These are phyloP conservation scores for Singerocomus inundabilis DNA, from an alignment of 1,284 basidiomycete genomes.

Conservation along the genomic window DNA sequence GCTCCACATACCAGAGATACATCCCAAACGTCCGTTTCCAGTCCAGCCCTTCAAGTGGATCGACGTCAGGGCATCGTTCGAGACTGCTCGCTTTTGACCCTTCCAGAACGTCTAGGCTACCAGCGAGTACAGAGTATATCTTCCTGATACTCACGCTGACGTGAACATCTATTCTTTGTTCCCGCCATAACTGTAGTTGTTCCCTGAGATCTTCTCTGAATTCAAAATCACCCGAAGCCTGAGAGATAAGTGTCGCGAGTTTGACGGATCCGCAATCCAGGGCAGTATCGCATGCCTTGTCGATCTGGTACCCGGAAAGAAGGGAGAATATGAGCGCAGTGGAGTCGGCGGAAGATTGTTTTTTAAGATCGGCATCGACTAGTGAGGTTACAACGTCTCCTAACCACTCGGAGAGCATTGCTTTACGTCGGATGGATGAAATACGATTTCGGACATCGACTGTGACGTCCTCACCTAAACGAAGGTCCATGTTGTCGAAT, in stretches of 20 bases:
- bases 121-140: constrained; percentile 85
- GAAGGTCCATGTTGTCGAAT: constrained; percentile 83
- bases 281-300: constrained; percentile 78
- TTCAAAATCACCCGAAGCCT: constrained; percentile 78
- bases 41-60: constrained; percentile 80
- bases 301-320: constrained; percentile 86
- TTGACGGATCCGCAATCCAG: constrained; percentile 79
- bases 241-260: constrained; percentile 90
- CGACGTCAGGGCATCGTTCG: constrained; percentile 63
- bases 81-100: constrained; percentile 56
- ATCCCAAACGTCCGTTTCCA: constrained; percentile 96
- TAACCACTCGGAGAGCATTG: constrained; percentile 85
- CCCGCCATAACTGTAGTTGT: constrained; percentile 85
- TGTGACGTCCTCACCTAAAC: constrained; percentile 52
- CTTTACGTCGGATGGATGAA: constrained; percentile 69
- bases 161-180: constrained; percentile 72
- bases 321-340: constrained; percentile 68
- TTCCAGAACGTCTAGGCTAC: constrained; percentile 66
- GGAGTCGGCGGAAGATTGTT: constrained; percentile 44
- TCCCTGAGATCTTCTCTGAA: constrained; percentile 75
- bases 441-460: constrained; percentile 63
- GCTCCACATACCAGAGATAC: constrained; percentile 86
- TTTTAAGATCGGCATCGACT: constrained; percentile 76
- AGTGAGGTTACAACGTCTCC: constrained; percentile 69
- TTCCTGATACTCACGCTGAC: constrained; percentile 72